These are phyloP conservation scores for Nicotiana otophora DNA, from an alignment of 257 asterid genomes.

Conservation along the genomic window DNA sequence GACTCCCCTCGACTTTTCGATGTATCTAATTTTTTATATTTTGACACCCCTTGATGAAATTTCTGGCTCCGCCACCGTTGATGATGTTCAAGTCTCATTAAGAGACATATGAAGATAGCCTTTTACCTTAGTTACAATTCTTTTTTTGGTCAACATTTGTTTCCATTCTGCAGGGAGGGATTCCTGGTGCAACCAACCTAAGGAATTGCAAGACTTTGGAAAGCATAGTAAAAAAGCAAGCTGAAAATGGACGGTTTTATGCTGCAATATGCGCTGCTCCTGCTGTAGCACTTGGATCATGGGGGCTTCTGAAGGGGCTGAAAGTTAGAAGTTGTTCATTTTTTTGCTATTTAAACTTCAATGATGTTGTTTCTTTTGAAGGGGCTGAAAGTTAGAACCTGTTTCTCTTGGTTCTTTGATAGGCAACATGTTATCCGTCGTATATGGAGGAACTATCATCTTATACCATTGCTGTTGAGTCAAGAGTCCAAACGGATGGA, in stretches of 20 bases:
- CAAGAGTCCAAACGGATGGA: conserved; percentile 81
- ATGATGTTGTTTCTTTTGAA: neutral
- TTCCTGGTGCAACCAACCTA: conserved; percentile 83
- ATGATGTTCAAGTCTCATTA: neutral
- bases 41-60: too few species aligned
- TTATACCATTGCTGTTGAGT: conserved; percentile 63
- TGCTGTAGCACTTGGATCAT: conserved; percentile 84
- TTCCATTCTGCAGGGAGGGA: conserved; percentile 60
- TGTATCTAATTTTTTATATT: too few species aligned
- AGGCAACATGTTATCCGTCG: conserved; percentile 96
- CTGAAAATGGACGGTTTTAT: conserved; percentile 52
- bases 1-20: too few species aligned
- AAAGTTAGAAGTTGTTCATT: conserved; percentile 34
- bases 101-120: neutral
- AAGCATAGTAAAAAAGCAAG: conserved; percentile 64
- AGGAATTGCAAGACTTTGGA: conserved; percentile 72
- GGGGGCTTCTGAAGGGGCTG: conserved; percentile 88
- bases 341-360: neutral
- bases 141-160: neutral
- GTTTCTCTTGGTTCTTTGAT: conserved; percentile 7
- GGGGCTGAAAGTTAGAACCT: neutral
- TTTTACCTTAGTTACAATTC: neutral
- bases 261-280: conserved; percentile 99
- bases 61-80: too few species aligned
- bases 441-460: conserved; percentile 74